These are phyloP conservation scores for Fusarium solani-melongenae DNA, from an alignment of 2,329 filamentous ascomycete species.

Conservation along the genomic window DNA sequence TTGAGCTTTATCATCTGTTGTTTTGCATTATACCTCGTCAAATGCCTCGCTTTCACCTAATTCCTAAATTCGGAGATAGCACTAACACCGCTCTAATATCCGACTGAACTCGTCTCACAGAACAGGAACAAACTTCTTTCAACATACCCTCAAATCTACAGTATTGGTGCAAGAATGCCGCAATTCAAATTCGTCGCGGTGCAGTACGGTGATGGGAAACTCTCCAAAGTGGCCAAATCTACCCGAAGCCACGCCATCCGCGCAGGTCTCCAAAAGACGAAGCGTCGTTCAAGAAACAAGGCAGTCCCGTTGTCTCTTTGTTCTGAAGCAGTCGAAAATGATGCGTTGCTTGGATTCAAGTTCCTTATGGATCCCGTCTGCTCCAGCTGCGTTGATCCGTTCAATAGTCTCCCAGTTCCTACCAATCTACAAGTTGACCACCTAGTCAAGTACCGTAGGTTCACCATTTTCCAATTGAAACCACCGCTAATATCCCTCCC, in stretches of 20 bases:
- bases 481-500: not conserved
- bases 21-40: not conserved
- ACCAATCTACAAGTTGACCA: not conserved
- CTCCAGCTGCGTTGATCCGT: not conserved
- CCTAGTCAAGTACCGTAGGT: not conserved
- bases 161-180: not conserved
- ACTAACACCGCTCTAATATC: not conserved
- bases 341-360: too few species aligned
- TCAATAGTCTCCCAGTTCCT: not conserved
- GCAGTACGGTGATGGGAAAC: not conserved
- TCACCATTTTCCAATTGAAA: not conserved
- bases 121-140: not conserved
- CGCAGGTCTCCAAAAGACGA: not conserved
- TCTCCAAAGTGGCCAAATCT: not conserved
- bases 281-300: not conserved
- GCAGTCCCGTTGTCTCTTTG: not conserved
- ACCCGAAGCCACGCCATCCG: not conserved
- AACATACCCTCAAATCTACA: not conserved
- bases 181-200: not conserved
- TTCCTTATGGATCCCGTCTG: too few species aligned
- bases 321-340: too few species aligned
- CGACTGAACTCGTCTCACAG: not conserved
- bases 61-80: not conserved
- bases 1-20: not conserved
- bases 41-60: not conserved